Percentiles rank a stretch among this genome's conserved stretches.
phyloP scores from a whole-genome alignment of 2,329 filamentous ascomycete genomes.

The Fulvia fulva region DNA sequence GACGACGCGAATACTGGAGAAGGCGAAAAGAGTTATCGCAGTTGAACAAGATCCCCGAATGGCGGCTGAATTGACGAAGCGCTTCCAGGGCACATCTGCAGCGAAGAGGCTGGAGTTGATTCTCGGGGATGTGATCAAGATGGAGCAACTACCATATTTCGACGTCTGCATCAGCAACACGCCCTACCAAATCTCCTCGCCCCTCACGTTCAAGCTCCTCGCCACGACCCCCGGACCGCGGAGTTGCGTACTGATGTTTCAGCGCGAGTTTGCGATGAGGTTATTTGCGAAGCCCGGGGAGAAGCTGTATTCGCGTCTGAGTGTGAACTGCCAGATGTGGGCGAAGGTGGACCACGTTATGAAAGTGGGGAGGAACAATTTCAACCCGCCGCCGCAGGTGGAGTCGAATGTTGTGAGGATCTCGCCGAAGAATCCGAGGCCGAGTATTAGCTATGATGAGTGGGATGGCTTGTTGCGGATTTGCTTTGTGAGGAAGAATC shows the following conservation, averaged over 20 bases:
- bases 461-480: constrained; percentile 87
- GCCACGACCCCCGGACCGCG: constrained; percentile 76
- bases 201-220: constrained; percentile 86
- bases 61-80: constrained; percentile 90
- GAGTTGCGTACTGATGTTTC: constrained; percentile 89
- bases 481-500: constrained; percentile 84
- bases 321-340: constrained; percentile 93
- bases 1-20: constrained; percentile 83
- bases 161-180: constrained; percentile 83
- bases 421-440: constrained; percentile 79
- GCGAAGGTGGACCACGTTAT: constrained; percentile 68
- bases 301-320: constrained; percentile 82
- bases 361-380: constrained; percentile 96
- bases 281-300: constrained; percentile 85
- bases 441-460: constrained; percentile 88
- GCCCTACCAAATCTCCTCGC: constrained; percentile 77
- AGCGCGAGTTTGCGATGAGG: constrained; percentile 88
- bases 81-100: constrained; percentile 83
- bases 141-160: constrained; percentile 68
- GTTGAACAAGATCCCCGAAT: constrained; percentile 95
- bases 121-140: constrained; percentile 88
- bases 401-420: constrained; percentile 88
- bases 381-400: constrained; percentile 88
- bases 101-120: constrained; percentile 82
- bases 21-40: constrained; percentile 76